phyloP scores from a whole-genome alignment of 2,329 filamentous ascomycete genomes.

The Fusarium sp. region DNA sequence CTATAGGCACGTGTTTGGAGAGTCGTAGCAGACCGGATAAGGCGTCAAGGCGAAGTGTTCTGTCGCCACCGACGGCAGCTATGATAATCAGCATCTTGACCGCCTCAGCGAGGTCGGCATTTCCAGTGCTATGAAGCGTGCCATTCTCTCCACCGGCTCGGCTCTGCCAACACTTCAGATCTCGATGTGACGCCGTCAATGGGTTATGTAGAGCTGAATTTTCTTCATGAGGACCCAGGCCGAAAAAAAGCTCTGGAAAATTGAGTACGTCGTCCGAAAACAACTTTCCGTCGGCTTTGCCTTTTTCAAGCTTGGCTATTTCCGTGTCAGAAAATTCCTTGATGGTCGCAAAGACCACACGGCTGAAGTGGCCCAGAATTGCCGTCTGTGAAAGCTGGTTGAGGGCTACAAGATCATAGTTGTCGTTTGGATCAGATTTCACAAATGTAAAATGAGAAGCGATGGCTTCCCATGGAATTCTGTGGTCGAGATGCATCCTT shows the following conservation, averaged over 20 bases:
- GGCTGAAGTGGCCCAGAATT: neutral
- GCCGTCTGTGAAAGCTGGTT: neutral
- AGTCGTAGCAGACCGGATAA: neutral
- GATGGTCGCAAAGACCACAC: neutral
- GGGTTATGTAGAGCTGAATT: conserved; percentile 4
- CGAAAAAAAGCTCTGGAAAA: neutral
- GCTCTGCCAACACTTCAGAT: neutral
- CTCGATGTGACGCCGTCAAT: neutral
- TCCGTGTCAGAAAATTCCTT: neutral
- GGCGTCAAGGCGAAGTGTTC: neutral
- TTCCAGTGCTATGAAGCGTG: neutral
- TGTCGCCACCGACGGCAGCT: neutral
- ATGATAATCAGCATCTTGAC: conserved; percentile 7
- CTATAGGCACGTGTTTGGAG: neutral
- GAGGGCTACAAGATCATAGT: neutral
- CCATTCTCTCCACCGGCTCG: rapidly evolving
- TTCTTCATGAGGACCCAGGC: neutral
- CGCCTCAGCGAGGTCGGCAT: neutral
- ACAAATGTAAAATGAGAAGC: neutral
- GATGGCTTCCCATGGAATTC: neutral
- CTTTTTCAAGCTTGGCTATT: rapidly evolving
- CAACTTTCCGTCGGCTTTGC: rapidly evolving
- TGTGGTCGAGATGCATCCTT: conserved; percentile 10
- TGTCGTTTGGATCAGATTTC: too few species aligned
- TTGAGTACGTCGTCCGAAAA: neutral